Evolutionary conservation across 2,329 filamentous ascomycete species (phyloP).

Genomic region (Colletotrichum zoysiae): DNA sequence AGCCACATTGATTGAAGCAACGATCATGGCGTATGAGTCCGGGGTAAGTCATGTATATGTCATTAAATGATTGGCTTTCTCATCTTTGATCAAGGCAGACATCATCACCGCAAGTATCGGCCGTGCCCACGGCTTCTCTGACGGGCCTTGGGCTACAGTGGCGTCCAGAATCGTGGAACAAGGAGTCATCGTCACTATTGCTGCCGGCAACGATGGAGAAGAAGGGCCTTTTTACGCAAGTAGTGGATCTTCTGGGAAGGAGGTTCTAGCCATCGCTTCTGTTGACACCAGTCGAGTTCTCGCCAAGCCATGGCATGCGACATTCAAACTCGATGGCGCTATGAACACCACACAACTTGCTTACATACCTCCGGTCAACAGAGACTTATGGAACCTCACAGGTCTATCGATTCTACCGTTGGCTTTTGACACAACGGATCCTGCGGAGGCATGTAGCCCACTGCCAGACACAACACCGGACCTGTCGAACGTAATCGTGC

Average conservation of each 20-base stretch:
- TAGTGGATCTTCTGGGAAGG: constrained; percentile 55
- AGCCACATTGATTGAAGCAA: constrained; percentile 35
- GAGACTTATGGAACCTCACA: constrained; percentile 48
- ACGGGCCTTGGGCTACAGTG: constrained; percentile 36
- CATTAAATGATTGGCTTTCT: accelerated
- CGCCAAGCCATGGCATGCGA: constrained; percentile 48
- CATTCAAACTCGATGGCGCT: constrained; percentile 46
- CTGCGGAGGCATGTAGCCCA: constrained; percentile 46
- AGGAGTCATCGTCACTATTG: constrained; percentile 63
- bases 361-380: constrained; percentile 51
- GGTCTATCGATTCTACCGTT: constrained; percentile 48
- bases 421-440: constrained; percentile 44
- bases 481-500: constrained; percentile 44
- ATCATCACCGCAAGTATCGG: constrained; percentile 40
- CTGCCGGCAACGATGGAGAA: constrained; percentile 65
- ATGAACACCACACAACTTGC: constrained; percentile 46
- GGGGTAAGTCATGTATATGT: constrained; percentile 2
- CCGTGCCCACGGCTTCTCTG: constrained; percentile 29
- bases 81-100: constrained; percentile 9
- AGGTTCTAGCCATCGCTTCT: constrained; percentile 59
- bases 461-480: constrained; percentile 44
- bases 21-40: constrained; percentile 40
- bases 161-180: constrained; percentile 44
- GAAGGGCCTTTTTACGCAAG: constrained; percentile 61
- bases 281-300: constrained; percentile 49